These are phyloP conservation scores for Erodium texanum DNA, from an alignment of 441 rosid species.

Conservation along the genomic window DNA sequence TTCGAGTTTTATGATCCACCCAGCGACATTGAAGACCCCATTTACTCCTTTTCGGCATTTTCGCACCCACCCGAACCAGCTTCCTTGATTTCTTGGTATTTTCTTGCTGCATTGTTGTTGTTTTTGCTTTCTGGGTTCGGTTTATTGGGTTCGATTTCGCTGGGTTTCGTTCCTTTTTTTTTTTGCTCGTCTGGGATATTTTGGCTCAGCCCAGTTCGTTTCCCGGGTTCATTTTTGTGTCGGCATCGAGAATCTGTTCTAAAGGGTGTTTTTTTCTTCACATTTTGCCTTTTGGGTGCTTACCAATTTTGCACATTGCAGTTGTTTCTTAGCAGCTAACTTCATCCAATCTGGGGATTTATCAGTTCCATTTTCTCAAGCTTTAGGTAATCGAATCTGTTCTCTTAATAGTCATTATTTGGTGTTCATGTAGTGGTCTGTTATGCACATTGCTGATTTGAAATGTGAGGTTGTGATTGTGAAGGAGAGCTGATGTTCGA, in stretches of 20 bases:
- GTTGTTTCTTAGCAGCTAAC: background rate
- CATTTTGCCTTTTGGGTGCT: background rate
- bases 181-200: background rate
- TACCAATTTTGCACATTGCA: no score
- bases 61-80: background rate
- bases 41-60: no score
- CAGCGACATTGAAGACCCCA: background rate
- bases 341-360: background rate
- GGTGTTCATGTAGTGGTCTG: background rate
- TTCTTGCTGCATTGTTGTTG: background rate
- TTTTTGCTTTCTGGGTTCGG: conserved; percentile 7
- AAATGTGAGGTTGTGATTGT: background rate
- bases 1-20: background rate
- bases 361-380: background rate
- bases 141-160: conserved; percentile 2
- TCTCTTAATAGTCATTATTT: background rate
- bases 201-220: background rate
- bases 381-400: background rate
- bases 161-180: conserved; percentile 11
- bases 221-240: background rate
- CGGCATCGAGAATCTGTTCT: background rate
- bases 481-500: conserved; percentile 10
- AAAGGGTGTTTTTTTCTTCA: background rate
- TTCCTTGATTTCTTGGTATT: background rate
- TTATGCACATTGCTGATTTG: background rate